phyloP scores from a whole-genome alignment of 73 alveolate genomes.

The Paramecium octaurelia region DNA sequence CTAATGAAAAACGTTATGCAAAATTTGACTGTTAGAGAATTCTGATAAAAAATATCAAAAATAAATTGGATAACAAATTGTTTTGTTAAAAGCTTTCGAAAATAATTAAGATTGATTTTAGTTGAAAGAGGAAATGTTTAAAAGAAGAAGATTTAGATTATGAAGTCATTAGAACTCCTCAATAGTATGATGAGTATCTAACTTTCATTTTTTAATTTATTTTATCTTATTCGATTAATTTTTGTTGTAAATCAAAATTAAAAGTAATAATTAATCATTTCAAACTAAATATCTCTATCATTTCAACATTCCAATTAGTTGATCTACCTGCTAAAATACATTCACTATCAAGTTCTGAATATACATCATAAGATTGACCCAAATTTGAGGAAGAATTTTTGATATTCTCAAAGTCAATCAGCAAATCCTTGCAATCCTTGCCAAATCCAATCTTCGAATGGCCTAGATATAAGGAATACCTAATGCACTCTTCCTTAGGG shows the following conservation, averaged over 20 bases:
- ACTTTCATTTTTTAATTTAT: too few relatives aligned
- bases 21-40: not conserved
- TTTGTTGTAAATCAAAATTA: not conserved
- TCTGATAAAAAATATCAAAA: slow-evolving; percentile 20
- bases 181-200: too few relatives aligned
- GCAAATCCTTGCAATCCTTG: not conserved
- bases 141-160: too few relatives aligned
- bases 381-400: not conserved
- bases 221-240: too few relatives aligned
- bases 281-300: not conserved
- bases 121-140: not conserved
- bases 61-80: not conserved
- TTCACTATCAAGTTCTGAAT: not conserved
- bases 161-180: too few relatives aligned
- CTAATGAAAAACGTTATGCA: too few relatives aligned
- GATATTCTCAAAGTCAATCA: not conserved
- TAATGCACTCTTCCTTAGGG: not conserved
- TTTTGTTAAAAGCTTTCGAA: not conserved
- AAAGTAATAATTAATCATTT: not conserved
- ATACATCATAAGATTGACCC: not conserved
- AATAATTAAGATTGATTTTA: not conserved
- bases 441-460: slow-evolving; percentile 9
- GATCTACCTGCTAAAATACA: not conserved
- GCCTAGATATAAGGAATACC: not conserved
- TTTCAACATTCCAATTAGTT: not conserved